phyloP scores from a whole-genome alignment of 139 green algal genomes.

The Tetraselmis striata region DNA sequence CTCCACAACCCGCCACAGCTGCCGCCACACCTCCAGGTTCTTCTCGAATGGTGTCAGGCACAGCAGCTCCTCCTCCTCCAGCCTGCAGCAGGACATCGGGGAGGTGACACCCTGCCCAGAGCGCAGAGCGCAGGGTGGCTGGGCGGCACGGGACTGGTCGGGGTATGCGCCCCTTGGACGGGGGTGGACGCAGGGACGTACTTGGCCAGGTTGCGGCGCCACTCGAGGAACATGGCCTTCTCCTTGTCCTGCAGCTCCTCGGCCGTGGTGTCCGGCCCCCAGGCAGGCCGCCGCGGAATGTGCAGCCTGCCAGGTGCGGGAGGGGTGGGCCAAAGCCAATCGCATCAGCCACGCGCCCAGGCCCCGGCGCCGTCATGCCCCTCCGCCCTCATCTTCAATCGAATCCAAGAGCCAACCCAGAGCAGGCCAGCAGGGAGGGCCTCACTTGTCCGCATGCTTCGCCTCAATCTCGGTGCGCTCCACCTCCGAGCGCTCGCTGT shows the following conservation, averaged over 20 bases:
- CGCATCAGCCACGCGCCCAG: no score
- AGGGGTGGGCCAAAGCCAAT: no score
- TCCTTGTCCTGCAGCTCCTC: conserved; percentile 78
- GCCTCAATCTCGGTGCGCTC: conserved; percentile 43
- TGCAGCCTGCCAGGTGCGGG: conserved; percentile 13
- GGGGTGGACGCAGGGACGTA: no score
- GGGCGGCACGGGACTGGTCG: background rate
- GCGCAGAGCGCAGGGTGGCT: background rate
- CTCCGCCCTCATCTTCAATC: no score
- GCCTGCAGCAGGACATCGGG: background rate
- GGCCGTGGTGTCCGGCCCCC: conserved; percentile 58
- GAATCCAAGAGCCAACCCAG: no score
- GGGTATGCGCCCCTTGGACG: background rate
- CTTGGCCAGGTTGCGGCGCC: conserved; percentile 68
- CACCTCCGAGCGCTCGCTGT: conserved; percentile 22
- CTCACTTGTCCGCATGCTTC: conserved; percentile 24
- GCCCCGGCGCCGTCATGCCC: no score
- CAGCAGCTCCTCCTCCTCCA: conserved; percentile 86
- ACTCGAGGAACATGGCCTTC: conserved; percentile 73
- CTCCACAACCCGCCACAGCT: conserved; percentile 98
- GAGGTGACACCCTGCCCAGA: background rate
- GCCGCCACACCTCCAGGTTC: conserved; percentile 98
- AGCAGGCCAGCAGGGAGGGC: background rate
- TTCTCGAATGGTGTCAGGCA: conserved; percentile 98
- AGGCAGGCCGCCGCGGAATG: conserved; percentile 75